Conservation (phyloP, 441 rosid species). For the Manihot esculenta region DNA sequence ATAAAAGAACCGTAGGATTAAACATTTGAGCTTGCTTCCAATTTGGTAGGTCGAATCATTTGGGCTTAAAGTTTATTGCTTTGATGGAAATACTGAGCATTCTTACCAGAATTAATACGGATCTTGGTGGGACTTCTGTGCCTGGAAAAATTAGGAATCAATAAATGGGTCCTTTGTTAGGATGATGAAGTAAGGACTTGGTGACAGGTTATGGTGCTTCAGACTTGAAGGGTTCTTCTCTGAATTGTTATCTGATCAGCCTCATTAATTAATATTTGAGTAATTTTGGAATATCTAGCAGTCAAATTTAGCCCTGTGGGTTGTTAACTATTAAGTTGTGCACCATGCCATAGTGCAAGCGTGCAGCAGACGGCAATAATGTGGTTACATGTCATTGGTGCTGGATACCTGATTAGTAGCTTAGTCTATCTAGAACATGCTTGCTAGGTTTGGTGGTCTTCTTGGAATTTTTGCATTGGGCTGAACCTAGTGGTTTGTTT, state of each 20-base stretch:
- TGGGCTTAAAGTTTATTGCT: neutral
- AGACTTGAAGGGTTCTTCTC: neutral
- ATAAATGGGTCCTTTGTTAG: no score
- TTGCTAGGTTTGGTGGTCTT: neutral
- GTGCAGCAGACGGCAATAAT: neutral
- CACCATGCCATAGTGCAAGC: neutral
- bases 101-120: neutral
- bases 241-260: neutral
- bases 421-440: neutral
- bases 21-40: neutral
- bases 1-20: neutral
- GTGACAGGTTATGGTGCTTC: neutral
- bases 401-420: neutral
- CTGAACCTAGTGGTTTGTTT: neutral
- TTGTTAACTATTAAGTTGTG: neutral
- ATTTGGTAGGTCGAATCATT: neutral
- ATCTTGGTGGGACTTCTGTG: neutral
- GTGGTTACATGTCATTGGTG: neutral
- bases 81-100: neutral
- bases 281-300: neutral
- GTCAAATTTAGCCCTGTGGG: neutral
- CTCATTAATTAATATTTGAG: neutral
- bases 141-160: neutral
- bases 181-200: no score
- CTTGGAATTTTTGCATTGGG: neutral